Evolutionary conservation across 1,284 basidiomycete species (phyloP).

Genomic region (Boletus semigastroideus): DNA sequence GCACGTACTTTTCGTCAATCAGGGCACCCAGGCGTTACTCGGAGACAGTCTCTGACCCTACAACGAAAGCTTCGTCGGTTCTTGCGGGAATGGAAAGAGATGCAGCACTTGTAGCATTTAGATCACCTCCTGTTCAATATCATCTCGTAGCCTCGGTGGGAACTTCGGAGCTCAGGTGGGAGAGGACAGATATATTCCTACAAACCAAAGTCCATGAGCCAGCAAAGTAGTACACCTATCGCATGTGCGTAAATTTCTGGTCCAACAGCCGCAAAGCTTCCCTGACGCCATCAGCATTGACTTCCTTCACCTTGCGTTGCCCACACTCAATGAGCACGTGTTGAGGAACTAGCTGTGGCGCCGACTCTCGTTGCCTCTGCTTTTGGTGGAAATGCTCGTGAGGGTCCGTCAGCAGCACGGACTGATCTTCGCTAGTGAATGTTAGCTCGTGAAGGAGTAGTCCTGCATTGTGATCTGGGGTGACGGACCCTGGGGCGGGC

Average conservation of each 20-base stretch:
- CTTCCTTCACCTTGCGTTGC: constrained; percentile 63
- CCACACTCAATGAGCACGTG: constrained; percentile 61
- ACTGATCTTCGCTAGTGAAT: constrained; percentile 25
- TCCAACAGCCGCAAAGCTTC: constrained; percentile 81
- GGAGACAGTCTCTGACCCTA: constrained; percentile 23
- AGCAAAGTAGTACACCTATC: constrained; percentile 12
- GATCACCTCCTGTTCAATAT: background rate
- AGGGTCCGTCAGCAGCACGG: constrained; percentile 51
- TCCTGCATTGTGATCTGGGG: constrained; percentile 41
- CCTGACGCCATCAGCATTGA: constrained; percentile 73
- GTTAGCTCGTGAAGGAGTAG: constrained; percentile 13
- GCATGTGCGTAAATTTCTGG: constrained; percentile 52
- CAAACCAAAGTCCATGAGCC: background rate
- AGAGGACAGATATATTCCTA: background rate
- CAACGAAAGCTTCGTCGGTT: constrained; percentile 27
- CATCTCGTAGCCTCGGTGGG: too few species aligned
- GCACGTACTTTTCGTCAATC: constrained; percentile 41
- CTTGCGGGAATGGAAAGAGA: constrained; percentile 22
- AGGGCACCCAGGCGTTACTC: constrained; percentile 4
- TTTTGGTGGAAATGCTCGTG: constrained; percentile 52
- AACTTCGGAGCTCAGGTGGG: too few species aligned
- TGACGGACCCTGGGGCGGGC: constrained; percentile 51
- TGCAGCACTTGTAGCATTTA: background rate
- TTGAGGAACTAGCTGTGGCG: constrained; percentile 56
- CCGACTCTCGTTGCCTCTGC: constrained; percentile 42